Evolutionary conservation across 2,329 filamentous ascomycete species (phyloP).

Genomic region (Cytospora schulzeri): DNA sequence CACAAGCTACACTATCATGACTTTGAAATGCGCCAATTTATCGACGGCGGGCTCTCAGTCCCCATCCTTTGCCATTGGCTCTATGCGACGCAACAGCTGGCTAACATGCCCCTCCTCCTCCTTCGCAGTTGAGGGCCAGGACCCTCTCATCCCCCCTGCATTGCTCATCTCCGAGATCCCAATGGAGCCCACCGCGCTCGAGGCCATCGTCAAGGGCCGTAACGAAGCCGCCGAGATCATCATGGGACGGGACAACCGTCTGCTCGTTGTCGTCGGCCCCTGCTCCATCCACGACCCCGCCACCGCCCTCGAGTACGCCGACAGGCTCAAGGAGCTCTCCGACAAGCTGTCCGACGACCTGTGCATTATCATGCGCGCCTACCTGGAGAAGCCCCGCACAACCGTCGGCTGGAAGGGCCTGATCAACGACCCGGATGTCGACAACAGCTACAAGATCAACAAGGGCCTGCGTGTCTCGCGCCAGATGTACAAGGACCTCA

Average conservation of each 20-base stretch:
- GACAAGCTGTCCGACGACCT: conserved; percentile 82
- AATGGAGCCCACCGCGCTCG: conserved; percentile 61
- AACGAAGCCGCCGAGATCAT: conserved; percentile 73
- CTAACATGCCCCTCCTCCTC: conserved; percentile 35
- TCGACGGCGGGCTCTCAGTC: not conserved
- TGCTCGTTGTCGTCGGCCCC: conserved; percentile 91
- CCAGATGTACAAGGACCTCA: conserved; percentile 91
- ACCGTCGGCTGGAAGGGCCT: conserved; percentile 99
- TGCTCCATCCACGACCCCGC: conserved; percentile 97
- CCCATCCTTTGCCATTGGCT: not conserved
- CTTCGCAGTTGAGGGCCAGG: conserved; percentile 80
- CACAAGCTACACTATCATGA: not conserved
- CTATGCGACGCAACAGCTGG: conserved; percentile 18
- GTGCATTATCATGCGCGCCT: conserved; percentile 94
- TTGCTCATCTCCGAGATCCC: conserved; percentile 87
- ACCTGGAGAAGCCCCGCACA: conserved; percentile 97
- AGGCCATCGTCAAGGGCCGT: conserved; percentile 72
- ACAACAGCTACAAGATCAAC: conserved; percentile 98
- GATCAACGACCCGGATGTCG: conserved; percentile 98
- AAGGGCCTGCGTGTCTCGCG: conserved; percentile 92
- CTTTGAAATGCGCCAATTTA: not conserved
- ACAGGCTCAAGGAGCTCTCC: conserved; percentile 73
- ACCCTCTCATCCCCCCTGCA: conserved; percentile 86
- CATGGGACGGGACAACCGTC: conserved; percentile 77
- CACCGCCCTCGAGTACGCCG: conserved; percentile 85